Conservation (phyloP, 2,329 filamentous ascomycete genomes). For the Pestalotiopsis sp. region DNA sequence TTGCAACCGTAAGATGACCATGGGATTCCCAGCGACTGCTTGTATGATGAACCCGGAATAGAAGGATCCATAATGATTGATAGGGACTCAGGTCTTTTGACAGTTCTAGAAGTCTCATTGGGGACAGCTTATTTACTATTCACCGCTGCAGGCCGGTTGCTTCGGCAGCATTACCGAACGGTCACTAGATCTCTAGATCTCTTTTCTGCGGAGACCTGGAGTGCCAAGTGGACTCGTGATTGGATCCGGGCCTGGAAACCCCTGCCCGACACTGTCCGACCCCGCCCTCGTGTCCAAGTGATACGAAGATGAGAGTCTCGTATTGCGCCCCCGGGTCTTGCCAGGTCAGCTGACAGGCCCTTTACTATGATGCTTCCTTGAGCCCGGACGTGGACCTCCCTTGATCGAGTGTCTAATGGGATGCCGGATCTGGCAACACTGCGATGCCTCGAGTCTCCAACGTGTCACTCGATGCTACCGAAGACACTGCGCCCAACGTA, state of each 20-base stretch:
- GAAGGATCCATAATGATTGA: not conserved
- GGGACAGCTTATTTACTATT: not conserved
- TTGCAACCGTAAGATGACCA: no score
- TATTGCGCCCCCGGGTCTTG: not conserved
- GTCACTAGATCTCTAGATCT: not conserved
- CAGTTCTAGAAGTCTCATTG: not conserved
- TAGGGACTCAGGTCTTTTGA: not conserved
- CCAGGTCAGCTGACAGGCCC: not conserved
- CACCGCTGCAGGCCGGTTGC: not conserved
- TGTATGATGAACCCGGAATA: not conserved
- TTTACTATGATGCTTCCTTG: not conserved
- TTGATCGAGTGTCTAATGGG: not conserved
- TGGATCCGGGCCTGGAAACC: not conserved
- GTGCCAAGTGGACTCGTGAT: not conserved
- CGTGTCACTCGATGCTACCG: not conserved
- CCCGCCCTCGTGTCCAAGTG: constrained; percentile 4
- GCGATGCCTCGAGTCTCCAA: not conserved
- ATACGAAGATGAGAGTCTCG: constrained; percentile 4
- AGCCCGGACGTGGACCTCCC: not conserved
- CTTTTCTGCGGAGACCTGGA: not conserved
- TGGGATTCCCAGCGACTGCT: no score
- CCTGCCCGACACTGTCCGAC: not conserved
- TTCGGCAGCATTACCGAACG: not conserved
- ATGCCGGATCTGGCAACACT: not conserved
- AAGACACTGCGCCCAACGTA: not conserved